Conservation (phyloP, 1,139 yeast species). For the Hyphopichia burtonii region DNA sequence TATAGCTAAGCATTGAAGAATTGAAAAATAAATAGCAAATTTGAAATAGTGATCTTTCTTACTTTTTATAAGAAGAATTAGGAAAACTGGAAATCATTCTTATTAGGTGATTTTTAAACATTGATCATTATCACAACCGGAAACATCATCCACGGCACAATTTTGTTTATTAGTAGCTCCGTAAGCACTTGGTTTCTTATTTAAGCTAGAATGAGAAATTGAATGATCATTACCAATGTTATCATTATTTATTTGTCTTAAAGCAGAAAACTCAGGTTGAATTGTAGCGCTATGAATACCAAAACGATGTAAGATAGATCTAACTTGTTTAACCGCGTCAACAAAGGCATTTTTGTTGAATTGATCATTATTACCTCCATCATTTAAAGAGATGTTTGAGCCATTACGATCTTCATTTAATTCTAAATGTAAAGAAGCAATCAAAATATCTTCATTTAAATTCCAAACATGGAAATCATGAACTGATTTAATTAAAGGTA, state of each 20-base stretch:
- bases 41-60: no score
- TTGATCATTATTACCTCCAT: constrained; percentile 25
- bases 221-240: not conserved
- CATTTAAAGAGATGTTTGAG: not conserved
- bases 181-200: constrained; percentile 22
- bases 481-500: constrained; percentile 76
- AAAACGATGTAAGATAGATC: constrained; percentile 74
- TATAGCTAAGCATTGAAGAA: no score
- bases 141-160: constrained; percentile 35
- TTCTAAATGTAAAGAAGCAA: constrained; percentile 88
- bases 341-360: constrained; percentile 52
- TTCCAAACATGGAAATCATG: constrained; percentile 98
- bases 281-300: constrained; percentile 94
- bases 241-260: constrained; percentile 4
- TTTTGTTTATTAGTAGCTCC: constrained; percentile 32
- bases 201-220: not conserved
- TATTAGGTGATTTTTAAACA: constrained; percentile 13
- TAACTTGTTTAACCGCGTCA: constrained; percentile 70
- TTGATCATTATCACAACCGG: constrained; percentile 36
- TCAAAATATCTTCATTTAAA: constrained; percentile 79
- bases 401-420: constrained; percentile 28
- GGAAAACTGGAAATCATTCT: not conserved
- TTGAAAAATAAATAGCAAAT: no score
- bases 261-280: constrained; percentile 71
- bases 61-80: not conserved